Evolutionary conservation across 2,329 filamentous ascomycete genomes (phyloP).

Genomic region (Phialophora tarda): DNA sequence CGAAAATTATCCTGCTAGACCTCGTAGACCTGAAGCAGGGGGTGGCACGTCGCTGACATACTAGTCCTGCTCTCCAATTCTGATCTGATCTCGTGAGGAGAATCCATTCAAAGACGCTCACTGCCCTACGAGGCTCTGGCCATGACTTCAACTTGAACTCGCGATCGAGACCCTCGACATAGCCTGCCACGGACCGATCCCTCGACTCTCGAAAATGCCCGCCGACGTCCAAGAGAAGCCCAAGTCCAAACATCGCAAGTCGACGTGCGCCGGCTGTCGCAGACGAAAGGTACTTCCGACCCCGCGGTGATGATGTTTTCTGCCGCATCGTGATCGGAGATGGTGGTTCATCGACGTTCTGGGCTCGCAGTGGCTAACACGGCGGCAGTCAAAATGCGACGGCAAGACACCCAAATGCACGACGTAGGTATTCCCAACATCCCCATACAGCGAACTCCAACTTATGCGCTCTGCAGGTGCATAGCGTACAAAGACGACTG

Average conservation of each 20-base stretch:
- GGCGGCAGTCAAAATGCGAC: slow-evolving; percentile 38
- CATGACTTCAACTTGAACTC: slow-evolving; percentile 18
- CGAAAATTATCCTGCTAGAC: slow-evolving; percentile 18
- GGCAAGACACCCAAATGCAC: slow-evolving; percentile 39
- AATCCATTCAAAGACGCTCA: slow-evolving; percentile 19
- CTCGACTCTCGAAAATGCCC: slow-evolving; percentile 22
- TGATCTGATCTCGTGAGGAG: slow-evolving; percentile 26
- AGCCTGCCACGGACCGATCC: background rate
- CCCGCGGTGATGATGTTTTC: background rate
- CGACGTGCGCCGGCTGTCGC: slow-evolving; percentile 39
- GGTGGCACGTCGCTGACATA: slow-evolving; percentile 24
- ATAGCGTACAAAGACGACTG: slow-evolving; percentile 41
- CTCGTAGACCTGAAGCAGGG: slow-evolving; percentile 5
- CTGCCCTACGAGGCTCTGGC: slow-evolving; percentile 28
- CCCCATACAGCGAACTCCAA: background rate
- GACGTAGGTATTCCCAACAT: slow-evolving; percentile 27
- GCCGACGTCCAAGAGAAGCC: slow-evolving; percentile 33
- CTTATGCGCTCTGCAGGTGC: slow-evolving; percentile 26
- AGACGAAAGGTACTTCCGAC: slow-evolving; percentile 35
- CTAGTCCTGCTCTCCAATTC: slow-evolving; percentile 22
- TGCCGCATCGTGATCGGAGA: no score
- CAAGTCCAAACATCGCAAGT: slow-evolving; percentile 39
- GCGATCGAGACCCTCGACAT: background rate
- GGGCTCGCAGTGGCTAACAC: slow-evolving; percentile 25
- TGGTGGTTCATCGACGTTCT: background rate